A percentile compares a stretch with the other conserved stretches of the same genome.
These are phyloP conservation scores for Crithidia sp. DNA, from an alignment of 208 protist species.

Conservation along the genomic window DNA sequence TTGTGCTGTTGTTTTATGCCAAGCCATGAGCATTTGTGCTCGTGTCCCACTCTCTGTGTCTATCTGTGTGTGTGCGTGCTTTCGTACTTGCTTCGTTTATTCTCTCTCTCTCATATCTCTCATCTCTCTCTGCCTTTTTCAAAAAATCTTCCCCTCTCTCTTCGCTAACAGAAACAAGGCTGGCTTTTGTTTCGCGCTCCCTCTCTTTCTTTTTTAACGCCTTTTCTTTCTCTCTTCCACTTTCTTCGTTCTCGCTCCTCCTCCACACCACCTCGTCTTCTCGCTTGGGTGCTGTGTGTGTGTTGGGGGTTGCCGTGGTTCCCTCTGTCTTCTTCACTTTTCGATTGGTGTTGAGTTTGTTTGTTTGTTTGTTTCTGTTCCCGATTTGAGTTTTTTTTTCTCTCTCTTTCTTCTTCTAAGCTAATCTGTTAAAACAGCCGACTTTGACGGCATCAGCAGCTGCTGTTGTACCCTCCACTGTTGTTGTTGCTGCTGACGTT, in stretches of 20 bases:
- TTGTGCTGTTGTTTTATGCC: too few relatives aligned
- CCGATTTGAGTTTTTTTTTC: not conserved
- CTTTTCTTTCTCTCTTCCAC: not conserved
- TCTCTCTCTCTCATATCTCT: constrained; percentile 9
- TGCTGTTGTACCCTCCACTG: too few relatives aligned
- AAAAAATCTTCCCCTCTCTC: not conserved
- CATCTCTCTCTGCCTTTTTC: not conserved
- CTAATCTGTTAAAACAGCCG: too few relatives aligned
- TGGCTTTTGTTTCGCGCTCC: not conserved
- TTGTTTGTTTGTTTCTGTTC: constrained; percentile 2
- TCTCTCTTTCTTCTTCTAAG: not conserved
- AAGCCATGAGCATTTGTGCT: too few relatives aligned
- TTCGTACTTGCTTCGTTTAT: not conserved
- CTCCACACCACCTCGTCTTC: too few relatives aligned
- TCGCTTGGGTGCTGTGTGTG: too few relatives aligned
- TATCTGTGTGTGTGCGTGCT: not conserved
- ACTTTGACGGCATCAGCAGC: too few relatives aligned
- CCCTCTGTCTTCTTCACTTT: not conserved
- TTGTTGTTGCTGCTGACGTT: not conserved
- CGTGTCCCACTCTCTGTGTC: not conserved
- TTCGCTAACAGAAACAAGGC: not conserved
- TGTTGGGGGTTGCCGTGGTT: too few relatives aligned
- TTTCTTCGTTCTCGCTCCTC: constrained; percentile 4
- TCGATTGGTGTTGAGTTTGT: not conserved
- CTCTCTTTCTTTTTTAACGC: not conserved